These are phyloP conservation scores for Elsinoe fawcettii DNA, from an alignment of 2,329 filamentous ascomycete species.

Conservation along the genomic window DNA sequence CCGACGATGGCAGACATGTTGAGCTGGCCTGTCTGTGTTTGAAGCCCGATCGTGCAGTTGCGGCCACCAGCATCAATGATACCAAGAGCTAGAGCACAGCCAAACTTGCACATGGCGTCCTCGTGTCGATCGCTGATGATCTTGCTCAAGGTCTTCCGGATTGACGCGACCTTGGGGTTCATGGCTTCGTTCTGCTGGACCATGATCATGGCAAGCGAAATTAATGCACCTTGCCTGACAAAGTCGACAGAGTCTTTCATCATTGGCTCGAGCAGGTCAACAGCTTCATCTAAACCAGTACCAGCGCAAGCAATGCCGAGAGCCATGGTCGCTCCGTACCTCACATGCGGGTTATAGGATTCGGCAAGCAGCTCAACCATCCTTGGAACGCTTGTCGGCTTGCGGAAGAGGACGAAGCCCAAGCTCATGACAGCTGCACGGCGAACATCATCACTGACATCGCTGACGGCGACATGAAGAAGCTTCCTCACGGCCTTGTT, in stretches of 20 bases:
- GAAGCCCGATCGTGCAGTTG: slow-evolving; percentile 95
- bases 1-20: slow-evolving; percentile 98
- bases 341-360: slow-evolving; percentile 97
- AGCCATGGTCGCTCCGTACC: slow-evolving; percentile 97
- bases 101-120: slow-evolving; percentile 99
- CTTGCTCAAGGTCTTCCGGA: slow-evolving; percentile 90
- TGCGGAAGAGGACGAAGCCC: slow-evolving; percentile 96
- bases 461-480: slow-evolving; percentile 91
- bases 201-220: slow-evolving; percentile 94
- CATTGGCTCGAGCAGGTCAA: slow-evolving; percentile 96
- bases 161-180: slow-evolving; percentile 89
- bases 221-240: slow-evolving; percentile 90
- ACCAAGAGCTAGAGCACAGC: slow-evolving; percentile 83
- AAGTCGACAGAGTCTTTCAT: slow-evolving; percentile 99
- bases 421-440: slow-evolving; percentile 95
- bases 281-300: slow-evolving; percentile 90
- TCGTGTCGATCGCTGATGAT: slow-evolving; percentile 91
- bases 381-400: slow-evolving; percentile 90
- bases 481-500: slow-evolving; percentile 97
- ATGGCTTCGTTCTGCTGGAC: slow-evolving; percentile 98
- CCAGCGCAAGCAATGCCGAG: slow-evolving; percentile 96
- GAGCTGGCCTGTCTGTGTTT: slow-evolving; percentile 95
- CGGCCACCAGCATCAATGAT: slow-evolving; percentile 97
- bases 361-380: slow-evolving; percentile 98
- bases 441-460: slow-evolving; percentile 95